These are phyloP conservation scores for Microcera coccophila DNA, from an alignment of 2,329 filamentous ascomycete genomes.

Conservation along the genomic window DNA sequence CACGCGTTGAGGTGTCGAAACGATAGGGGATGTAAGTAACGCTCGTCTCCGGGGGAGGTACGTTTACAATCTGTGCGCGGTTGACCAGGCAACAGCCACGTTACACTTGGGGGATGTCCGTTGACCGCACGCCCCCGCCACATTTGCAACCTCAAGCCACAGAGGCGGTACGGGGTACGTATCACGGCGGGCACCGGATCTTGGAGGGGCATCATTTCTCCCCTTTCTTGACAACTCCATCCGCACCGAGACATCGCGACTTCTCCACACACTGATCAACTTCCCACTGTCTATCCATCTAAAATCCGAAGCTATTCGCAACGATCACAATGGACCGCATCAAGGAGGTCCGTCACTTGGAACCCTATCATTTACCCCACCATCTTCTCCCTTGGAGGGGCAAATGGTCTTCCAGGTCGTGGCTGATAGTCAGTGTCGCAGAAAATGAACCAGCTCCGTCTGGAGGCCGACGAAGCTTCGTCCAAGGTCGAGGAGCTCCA, in stretches of 20 bases:
- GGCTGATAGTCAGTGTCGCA: slow-evolving; percentile 38
- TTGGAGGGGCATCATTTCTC: slow-evolving; percentile 38
- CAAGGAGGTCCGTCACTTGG: slow-evolving; percentile 67
- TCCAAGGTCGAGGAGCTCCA: slow-evolving; percentile 84
- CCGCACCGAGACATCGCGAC: slow-evolving; percentile 31
- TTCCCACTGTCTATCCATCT: slow-evolving; percentile 7
- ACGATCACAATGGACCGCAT: slow-evolving; percentile 72
- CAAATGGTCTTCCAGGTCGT: slow-evolving; percentile 13
- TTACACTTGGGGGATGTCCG: background rate
- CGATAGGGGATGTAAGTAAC: slow-evolving; percentile 6
- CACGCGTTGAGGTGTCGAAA: background rate
- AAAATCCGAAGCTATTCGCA: slow-evolving; percentile 8
- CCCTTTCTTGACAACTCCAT: slow-evolving; percentile 34
- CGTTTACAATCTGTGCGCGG: slow-evolving; percentile 20
- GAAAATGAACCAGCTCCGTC: slow-evolving; percentile 93
- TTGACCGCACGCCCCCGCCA: too few relatives aligned
- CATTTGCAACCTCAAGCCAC: too few relatives aligned
- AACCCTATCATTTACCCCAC: slow-evolving; percentile 27
- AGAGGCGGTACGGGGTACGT: slow-evolving; percentile 12
- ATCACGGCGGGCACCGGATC: slow-evolving; percentile 24
- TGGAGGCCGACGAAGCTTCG: slow-evolving; percentile 84
- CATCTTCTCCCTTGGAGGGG: slow-evolving; percentile 31
- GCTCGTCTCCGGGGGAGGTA: slow-evolving; percentile 3
- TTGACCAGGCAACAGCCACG: slow-evolving; percentile 30
- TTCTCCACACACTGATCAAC: slow-evolving; percentile 28